Base-by-base conservation (phyloP, 2,329 filamentous ascomycete genomes). In the Cladorrhinum sp. region DNA sequence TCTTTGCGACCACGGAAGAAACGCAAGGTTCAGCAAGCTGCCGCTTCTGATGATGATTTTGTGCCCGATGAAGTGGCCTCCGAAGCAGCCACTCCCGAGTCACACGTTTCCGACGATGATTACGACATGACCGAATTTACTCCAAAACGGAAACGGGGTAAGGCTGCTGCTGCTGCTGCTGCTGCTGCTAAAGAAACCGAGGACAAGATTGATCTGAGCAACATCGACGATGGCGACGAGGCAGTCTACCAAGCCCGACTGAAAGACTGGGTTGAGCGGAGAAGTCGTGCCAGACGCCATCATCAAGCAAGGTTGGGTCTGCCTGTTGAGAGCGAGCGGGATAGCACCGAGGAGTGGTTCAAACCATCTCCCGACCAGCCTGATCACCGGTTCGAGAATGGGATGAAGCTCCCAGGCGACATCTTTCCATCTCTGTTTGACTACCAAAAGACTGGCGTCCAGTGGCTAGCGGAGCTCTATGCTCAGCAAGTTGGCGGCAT, bases 381-480 rank as follows among this genome's bases (percentile, higher is more conserved):
- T 0, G 93, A 97, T 72, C 84, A 91, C 54, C 76, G 82, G 4
- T 86, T 96, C 55, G 87, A 90, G 57, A 88, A 90, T 42, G 89
- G 85, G 2, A 85, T 96, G 60, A 89, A 85, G 56, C 80, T 99
- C 3, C 95, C 95, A 1, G 95, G 95, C 1, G 95, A 99, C 69
- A 94, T 99, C 7, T 93, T 90, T 66, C 92, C 92, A 0, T 92
- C 92, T 2, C 79, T 99, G 0, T 99, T 98, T 69, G 92, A 96
- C 65, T 99, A 99, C 67, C 95, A 99, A 70, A 97, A 96, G 74
- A 97, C 92, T 0, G 93, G 94, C 2, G 92, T 99, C 2, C 90
- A 96, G 71, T 99, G 95, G 95, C 82, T 99, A 6, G 92, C 92
- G 73, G 94, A 99, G 73, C 79, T 99, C 2, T 94, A 96, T 72